Evolutionary conservation across 371 early-diverging fungal genomes (phyloP).

Genomic region (Mortierella sp.): DNA sequence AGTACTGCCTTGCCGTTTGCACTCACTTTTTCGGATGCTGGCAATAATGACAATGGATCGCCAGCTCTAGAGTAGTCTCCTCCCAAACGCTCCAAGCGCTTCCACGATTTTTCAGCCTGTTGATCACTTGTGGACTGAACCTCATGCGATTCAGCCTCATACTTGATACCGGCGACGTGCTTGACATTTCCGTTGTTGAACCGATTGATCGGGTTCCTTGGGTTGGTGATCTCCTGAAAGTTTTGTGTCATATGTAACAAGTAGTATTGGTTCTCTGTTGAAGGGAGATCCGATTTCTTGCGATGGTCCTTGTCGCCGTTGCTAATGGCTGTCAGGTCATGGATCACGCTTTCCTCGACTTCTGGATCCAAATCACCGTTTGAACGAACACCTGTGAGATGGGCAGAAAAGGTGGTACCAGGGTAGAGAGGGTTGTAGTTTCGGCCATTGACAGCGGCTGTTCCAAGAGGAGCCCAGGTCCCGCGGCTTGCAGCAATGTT

Average conservation of each 20-base stretch:
- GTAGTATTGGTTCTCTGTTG: constrained; percentile 22
- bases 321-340: constrained; percentile 20
- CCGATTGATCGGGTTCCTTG: constrained; percentile 33
- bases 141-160: constrained; percentile 39
- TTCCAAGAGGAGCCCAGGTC: constrained; percentile 20
- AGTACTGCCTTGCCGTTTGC: constrained; percentile 11
- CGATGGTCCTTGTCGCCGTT: constrained; percentile 35
- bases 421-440: constrained; percentile 14
- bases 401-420: constrained; percentile 24
- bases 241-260: constrained; percentile 27
- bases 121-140: constrained; percentile 3
- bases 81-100: constrained; percentile 49
- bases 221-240: constrained; percentile 48
- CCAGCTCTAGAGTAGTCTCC: constrained; percentile 41
- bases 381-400: constrained; percentile 25
- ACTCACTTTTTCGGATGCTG: not conserved
- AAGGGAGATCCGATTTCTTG: constrained; percentile 30
- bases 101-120: constrained; percentile 47
- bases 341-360: constrained; percentile 31
- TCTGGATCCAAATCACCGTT: constrained; percentile 44
- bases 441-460: constrained; percentile 16
- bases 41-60: constrained; percentile 22
- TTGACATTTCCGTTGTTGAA: constrained; percentile 44
- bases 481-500: constrained; percentile 38
- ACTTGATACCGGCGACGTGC: constrained; percentile 23